A percentile compares a stretch with the other conserved stretches of the same genome.
Evolutionary conservation across 306 rosid species (phyloP).

Genomic region (Gastrolobium bilobum): DNA sequence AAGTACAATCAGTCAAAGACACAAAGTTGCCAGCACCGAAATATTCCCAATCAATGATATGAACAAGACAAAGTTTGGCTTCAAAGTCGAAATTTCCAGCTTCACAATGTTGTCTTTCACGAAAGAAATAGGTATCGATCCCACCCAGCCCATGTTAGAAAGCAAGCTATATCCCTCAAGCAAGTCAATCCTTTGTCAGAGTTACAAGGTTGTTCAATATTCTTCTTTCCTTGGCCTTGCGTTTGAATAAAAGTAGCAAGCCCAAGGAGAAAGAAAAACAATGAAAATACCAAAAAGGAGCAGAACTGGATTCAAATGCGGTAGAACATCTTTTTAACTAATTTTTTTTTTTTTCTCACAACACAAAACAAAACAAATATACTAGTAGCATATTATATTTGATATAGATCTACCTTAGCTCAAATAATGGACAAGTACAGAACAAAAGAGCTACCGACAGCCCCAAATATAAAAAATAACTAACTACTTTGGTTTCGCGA

Average conservation of each 20-base stretch:
- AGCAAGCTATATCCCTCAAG: slow-evolving; percentile 42
- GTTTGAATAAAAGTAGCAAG: slow-evolving; percentile 24
- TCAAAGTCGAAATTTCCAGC: slow-evolving; percentile 31
- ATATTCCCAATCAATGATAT: slow-evolving; percentile 27
- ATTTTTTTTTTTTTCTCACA: slow-evolving; percentile 21
- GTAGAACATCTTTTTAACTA: slow-evolving; percentile 40
- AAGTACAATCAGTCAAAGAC: slow-evolving; percentile 27
- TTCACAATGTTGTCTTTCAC: slow-evolving; percentile 41
- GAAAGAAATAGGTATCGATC: slow-evolving; percentile 37
- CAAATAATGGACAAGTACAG: slow-evolving; percentile 24
- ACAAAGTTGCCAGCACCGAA: slow-evolving; percentile 38
- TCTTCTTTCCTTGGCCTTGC: slow-evolving; percentile 36
- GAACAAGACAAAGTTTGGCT: background rate
- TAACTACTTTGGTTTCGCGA: slow-evolving; percentile 43
- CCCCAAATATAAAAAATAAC: slow-evolving; percentile 4
- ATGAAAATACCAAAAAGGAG: background rate
- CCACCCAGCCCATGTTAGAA: slow-evolving; percentile 35
- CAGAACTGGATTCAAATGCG: slow-evolving; percentile 40
- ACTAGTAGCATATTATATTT: background rate
- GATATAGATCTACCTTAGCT: slow-evolving; percentile 43
- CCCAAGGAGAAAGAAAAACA: slow-evolving; percentile 10
- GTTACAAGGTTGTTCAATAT: slow-evolving; percentile 30
- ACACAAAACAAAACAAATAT: background rate
- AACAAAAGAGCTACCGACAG: slow-evolving; percentile 53
- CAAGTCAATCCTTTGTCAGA: slow-evolving; percentile 43